Base-by-base conservation (phyloP, 768 basidiomycete genomes). In the Tricholoma sp. region DNA sequence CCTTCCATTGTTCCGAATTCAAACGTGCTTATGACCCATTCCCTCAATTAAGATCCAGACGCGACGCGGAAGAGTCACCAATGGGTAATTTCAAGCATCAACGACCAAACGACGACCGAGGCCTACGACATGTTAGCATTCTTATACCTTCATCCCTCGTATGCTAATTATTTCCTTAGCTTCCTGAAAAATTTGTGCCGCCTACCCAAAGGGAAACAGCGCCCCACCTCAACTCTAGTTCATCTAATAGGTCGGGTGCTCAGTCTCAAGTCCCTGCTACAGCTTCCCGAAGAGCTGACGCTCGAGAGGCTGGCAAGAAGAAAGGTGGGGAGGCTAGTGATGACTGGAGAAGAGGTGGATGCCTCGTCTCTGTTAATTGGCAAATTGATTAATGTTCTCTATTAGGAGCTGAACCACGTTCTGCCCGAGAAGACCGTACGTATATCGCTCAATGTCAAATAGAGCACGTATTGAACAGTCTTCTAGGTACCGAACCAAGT, bases 41-140 rank as follows among this genome's bases (percentile, higher is more conserved):
- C 27, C 27, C 29, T 50, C 16, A 49, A 29, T 31, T 43, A 91
- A n/a, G 90, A 61, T 91, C 88, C 72, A 82, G 88, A 58, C 79
- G 89, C 63, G 89, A 93, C 64, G 71, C 75, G 57, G 91, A 93
- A 34, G 91, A 93, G 24, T 90, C 91, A 34, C 91, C 93, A 73
- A 94, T 94, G 91, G 91, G 91, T 50, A 92, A 91, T 67, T 94
- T 94, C 71, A 89, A 91, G 67, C 91, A 93, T 65, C 91, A 94
- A 63, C 88, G 89, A 54, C 75, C 82, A 14, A 77, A 74, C 43
- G 88, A 89, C 37, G 79, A 80, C 59, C 69, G 74, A 46, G 79
- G 80, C 55, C 76, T 92, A 50, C 84, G 91, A 58, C 88, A 85
- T 74, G 91, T 87, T 63, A 66, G 87, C 70, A 16, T 54, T 37